phyloP scores from a whole-genome alignment of 805 yeast genomes.

The Novakomyces olei region DNA sequence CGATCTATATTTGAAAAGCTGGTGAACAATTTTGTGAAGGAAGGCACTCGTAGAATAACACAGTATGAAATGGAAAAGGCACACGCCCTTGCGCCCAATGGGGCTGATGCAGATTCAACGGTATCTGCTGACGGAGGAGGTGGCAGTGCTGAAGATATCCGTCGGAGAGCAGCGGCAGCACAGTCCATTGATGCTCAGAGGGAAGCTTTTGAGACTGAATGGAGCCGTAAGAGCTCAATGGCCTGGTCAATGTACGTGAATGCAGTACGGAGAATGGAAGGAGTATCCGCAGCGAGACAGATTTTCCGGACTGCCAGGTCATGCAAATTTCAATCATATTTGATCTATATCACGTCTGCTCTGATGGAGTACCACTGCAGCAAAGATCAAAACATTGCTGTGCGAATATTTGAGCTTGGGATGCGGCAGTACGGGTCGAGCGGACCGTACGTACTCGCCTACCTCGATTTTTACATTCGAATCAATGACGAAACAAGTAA shows the following conservation, averaged over 20 bases:
- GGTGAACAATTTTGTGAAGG: constrained; percentile 23
- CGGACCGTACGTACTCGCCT: constrained; percentile 42
- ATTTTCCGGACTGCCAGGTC: constrained; percentile 52
- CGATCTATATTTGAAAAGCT: constrained; percentile 28
- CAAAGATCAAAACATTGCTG: constrained; percentile 37
- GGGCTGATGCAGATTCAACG: too few relatives aligned
- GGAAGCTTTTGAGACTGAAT: constrained; percentile 6
- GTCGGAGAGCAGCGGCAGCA: too few relatives aligned
- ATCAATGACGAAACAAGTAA: constrained; percentile 47
- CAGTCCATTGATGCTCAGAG: too few relatives aligned
- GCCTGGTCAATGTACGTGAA: constrained; percentile 32
- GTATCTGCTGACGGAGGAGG: too few relatives aligned
- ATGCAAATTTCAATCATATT: constrained; percentile 39
- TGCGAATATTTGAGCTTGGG: constrained; percentile 59
- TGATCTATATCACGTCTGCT: constrained; percentile 65
- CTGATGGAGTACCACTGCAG: constrained; percentile 48
- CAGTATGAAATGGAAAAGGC: constrained; percentile 9
- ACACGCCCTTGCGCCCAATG: too few relatives aligned
- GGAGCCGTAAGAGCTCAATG: neutral
- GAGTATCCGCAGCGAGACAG: constrained; percentile 48
- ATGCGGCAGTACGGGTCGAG: constrained; percentile 33
- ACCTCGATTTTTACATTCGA: constrained; percentile 48
- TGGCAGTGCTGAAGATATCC: too few relatives aligned
- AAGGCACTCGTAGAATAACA: constrained; percentile 15
- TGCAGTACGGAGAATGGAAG: constrained; percentile 41